Evolutionary conservation across 495 filamentous ascomycete species (phyloP).

Genomic region (Aspergillus bridgeri): DNA sequence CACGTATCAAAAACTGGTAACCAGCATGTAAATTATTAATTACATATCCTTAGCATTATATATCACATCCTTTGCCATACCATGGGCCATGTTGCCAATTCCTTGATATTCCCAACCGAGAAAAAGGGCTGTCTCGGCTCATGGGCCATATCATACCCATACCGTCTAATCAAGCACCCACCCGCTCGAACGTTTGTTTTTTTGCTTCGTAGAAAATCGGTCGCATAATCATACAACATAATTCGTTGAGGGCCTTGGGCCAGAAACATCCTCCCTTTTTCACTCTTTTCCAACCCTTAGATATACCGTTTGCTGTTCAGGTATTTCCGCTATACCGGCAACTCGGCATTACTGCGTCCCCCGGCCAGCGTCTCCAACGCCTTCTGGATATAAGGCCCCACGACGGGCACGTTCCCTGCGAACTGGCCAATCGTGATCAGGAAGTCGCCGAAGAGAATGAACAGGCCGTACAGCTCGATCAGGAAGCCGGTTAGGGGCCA

Average conservation of each 20-base stretch:
- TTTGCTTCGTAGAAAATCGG: not conserved
- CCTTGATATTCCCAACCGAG: not conserved
- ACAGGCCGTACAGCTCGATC: constrained; percentile 88
- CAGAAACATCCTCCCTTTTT: too few relatives aligned
- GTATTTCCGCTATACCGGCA: constrained; percentile 56
- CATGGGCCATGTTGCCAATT: not conserved
- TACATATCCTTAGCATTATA: constrained; percentile 4
- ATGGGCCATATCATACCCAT: not conserved
- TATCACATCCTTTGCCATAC: not conserved
- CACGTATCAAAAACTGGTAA: not conserved
- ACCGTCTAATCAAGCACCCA: not conserved
- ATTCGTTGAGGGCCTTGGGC: not conserved
- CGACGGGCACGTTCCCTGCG: constrained; percentile 75
- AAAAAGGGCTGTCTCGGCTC: not conserved
- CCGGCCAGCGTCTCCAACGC: constrained; percentile 62
- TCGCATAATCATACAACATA: not conserved
- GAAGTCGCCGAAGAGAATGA: constrained; percentile 94
- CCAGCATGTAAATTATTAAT: constrained; percentile 2
- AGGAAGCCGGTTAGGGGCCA: constrained; percentile 89
- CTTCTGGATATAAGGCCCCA: constrained; percentile 77
- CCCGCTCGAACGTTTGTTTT: not conserved
- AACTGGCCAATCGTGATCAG: constrained; percentile 88
- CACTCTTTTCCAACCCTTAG: too few relatives aligned
- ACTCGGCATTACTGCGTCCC: constrained; percentile 65
- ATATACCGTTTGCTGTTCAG: too few relatives aligned